Evolutionary conservation across 169 alveolate genomes (phyloP).

Genomic region (Perkinsus marinus): DNA sequence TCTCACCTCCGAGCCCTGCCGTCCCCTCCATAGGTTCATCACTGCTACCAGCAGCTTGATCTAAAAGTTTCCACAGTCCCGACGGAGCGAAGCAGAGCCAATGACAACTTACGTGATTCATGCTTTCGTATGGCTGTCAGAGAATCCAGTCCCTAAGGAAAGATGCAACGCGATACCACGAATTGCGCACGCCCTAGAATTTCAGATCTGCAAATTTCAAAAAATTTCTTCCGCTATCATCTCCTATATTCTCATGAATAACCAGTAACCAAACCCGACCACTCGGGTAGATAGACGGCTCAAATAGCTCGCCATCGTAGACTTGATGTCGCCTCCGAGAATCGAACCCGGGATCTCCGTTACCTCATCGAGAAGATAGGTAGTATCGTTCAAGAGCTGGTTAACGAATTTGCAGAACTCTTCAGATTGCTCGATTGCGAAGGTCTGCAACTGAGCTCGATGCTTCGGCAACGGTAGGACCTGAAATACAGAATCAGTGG

Average conservation of each 20-base stretch:
- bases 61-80: neutral
- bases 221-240: too few species aligned
- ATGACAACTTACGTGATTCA: neutral
- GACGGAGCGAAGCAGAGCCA: neutral
- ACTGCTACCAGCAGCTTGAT: neutral
- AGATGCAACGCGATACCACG: neutral
- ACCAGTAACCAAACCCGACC: too few species aligned
- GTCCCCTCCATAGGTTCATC: neutral
- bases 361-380: conserved; percentile 1
- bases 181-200: too few species aligned
- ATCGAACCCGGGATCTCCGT: neutral
- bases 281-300: too few species aligned
- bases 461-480: neutral
- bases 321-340: neutral
- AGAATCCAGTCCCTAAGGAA: neutral
- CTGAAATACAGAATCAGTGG: neutral
- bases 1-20: neutral
- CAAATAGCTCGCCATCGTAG: too few species aligned
- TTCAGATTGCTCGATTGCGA: neutral
- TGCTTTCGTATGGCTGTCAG: neutral
- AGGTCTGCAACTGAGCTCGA: neutral
- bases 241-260: too few species aligned
- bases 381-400: neutral
- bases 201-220: too few species aligned
- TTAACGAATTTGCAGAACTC: conserved; percentile 1